Conservation (phyloP, 441 rosid species). For the Brassica balearica region DNA sequence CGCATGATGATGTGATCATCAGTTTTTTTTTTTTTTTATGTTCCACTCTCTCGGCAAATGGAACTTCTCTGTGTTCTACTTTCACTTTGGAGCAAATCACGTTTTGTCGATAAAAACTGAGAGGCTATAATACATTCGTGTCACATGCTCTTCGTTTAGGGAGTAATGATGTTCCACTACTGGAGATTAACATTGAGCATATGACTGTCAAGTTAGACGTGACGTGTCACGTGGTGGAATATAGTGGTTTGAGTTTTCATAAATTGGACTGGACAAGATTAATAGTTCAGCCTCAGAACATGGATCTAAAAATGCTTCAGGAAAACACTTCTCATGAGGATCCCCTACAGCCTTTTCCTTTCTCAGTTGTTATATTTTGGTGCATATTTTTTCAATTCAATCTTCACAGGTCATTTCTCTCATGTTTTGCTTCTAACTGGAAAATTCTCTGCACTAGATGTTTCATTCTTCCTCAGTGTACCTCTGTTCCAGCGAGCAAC, state of each 20-base stretch:
- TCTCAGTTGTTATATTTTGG: no score
- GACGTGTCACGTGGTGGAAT: background rate
- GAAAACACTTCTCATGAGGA: background rate
- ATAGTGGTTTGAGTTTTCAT: constrained; percentile 43
- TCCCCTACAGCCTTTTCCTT: background rate
- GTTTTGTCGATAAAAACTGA: constrained; percentile 55
- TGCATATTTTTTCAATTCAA: no score
- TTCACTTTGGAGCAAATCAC: constrained; percentile 40
- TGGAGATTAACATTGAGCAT: constrained; percentile 19
- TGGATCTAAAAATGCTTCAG: background rate
- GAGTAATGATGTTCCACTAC: constrained; percentile 48
- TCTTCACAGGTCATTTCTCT: no score
- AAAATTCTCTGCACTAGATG: no score
- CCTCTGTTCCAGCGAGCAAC: no score
- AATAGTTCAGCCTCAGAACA: background rate
- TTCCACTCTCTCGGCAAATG: background rate
- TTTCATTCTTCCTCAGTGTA: no score
- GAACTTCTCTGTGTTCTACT: constrained; percentile 48
- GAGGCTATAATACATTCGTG: constrained; percentile 50
- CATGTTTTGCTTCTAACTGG: no score
- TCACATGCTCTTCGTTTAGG: constrained; percentile 57
- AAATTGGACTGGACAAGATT: background rate
- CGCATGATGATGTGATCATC: background rate
- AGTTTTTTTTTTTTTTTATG: background rate
- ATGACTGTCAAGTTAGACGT: background rate